Evolutionary conservation across 1,139 yeast genomes (phyloP), one percentile per base, ranked within the genome.

Genomic region (Sugiyamaella paludigena): DNA sequence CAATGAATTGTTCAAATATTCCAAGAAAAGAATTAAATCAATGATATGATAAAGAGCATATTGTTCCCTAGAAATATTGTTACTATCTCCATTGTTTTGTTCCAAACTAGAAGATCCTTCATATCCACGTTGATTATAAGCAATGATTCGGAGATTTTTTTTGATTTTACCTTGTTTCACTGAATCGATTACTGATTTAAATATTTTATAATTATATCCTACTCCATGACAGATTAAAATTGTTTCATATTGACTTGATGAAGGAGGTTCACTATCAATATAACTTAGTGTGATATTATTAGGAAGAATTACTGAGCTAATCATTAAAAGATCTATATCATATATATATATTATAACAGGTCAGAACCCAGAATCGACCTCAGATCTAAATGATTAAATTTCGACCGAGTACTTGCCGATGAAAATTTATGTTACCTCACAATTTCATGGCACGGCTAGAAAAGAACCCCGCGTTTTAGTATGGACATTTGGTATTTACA

Each of bases 221-320:
- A 43, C 47, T 15, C 47, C 47, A 31, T 43, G 47, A 31, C 47
- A 43, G 7, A 43, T 10, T 4, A 43, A 37, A 1, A 43, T 37
- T 24, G 47, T 43, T 11, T 43, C 42, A 30, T 43, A 43, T 9
- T 36, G 27, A 7, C 41, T 37, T 7, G 28, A 15, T 13, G 13
- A 27, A 9, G 47, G 47, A 5, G 37, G 36, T 2, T 41, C 41
- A 15, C 42, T 36, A 15, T 43, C 47, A n/a, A 28, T 31, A 33
- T 31, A 43, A 29, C 26, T 37, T 10, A 43, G 37, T 8, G 32
- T 13, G 7, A 41, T 36, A 31, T 37, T 32, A 31, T 42, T 42
- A 15, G 47, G 36, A 12, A 37, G 47, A 11, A 43, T 41, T 7
- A 43, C 47, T 12, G 31, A 19, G 5, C 24, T 5, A 5, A 19